Evolutionary conservation across 2,329 filamentous ascomycete genomes (phyloP), one percentile per base, ranked within the genome.

Genomic region (Ophiostoma sp.): DNA sequence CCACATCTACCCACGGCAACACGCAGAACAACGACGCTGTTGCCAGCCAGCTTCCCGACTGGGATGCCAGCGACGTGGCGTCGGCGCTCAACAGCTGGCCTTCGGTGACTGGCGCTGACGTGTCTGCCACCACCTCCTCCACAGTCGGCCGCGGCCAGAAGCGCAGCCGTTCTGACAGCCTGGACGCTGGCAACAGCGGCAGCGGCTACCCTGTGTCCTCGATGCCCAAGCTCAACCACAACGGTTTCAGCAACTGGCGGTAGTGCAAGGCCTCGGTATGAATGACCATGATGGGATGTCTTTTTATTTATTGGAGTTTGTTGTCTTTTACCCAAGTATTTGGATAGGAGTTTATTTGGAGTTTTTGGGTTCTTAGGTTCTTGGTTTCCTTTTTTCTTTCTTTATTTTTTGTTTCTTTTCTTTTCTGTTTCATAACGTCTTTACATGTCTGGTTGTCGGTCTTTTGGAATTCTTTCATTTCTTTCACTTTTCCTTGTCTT

Each of bases 131-230:
- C 23, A 60, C 44, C 17, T 23, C 68, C 11, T 39, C 72, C 23
- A 57, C 69, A n/a, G 36, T 69, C 64, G 64, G n/a, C 17, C 73
- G 72, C 20, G 74, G 76, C 13, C 77, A 76, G 72, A 79, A 79
- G 75, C 75, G 78, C 17, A 74, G 75, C 54, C 77, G 78, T 65
- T 74, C 75, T 7, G 78, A 79, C 67, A 78, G 77, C 72, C 70
- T 75, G 1, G 78, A 76, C 15, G 75, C 72, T 66, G 36, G 72
- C 68, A 10, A 36, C 66, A n/a, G 72, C 68, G 7, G 15, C 13
- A 36, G 71, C 33, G 72, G 72, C 17, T 75, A 75, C 67, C 74
- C 73, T 6, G 72, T 72, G 65, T 36, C 68, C 20, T 41, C 71
- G 52, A 75, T 74, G 71, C 73, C 69, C 44, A 73, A 73, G 73